Base-by-base conservation (phyloP, 495 filamentous ascomycete species). In the Platismatia glauca region DNA sequence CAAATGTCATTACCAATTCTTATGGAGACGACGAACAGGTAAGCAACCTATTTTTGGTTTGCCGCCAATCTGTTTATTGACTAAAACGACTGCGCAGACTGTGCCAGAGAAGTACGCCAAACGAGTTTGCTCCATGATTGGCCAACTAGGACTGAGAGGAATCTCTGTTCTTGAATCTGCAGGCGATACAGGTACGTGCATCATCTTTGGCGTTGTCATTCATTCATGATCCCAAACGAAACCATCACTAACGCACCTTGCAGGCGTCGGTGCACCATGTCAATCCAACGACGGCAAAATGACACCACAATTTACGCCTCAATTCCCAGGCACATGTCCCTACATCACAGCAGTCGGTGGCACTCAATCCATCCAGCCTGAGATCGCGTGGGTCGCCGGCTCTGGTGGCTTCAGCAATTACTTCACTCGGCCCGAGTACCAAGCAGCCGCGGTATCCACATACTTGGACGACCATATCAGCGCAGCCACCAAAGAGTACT, bases 1-100 rank as follows among this genome's bases (percentile, higher is more conserved):
- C 91, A 0, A 83, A 87, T 0, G 84, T 89, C 8, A 75, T 95
- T 13, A 82, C 84, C 12, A 90, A 87, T 57, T 88, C 85, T 22
- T 95, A 96, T 64, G 84, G 83, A 52, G 85, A 88, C 63, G 80
- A 86, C 53, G 86, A 89, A 70, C 71, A 67, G 59, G 62, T 55
- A 59, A 48, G 59, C 56, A 43, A 0, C 48, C n/a, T 37, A 3
- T 31, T n/a, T 44, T 52, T 35, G 55, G 15, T 60, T n/a, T 35
- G 1, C 15, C 33, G 46, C 3, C 13, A 22, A 44, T 38, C 44
- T 20, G 35, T 24, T 52, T 20, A 18, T 41, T 34, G 3, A 31
- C 57, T 61, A 12, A 53, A 12, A 38, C 9, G 0, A 13, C 31
- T 11, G 13, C 35, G 69, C 78, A 92, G 77, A 87, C 82, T 7